phyloP scores from a whole-genome alignment of 2,329 filamentous ascomycete species.

The Phaeosphaeria sp. region DNA sequence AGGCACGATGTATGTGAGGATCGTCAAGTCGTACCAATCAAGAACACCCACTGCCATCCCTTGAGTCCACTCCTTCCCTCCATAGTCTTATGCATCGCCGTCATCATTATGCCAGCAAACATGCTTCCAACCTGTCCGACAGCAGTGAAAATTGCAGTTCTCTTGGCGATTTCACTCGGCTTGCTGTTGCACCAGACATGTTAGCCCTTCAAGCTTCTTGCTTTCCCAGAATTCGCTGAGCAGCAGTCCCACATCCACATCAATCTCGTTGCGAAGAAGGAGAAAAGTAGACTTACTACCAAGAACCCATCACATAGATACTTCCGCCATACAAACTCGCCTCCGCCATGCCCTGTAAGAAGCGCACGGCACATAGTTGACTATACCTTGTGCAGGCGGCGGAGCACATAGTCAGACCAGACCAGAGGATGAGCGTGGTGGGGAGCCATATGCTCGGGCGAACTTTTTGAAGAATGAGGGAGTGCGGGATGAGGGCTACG shows the following conservation, averaged over 20 bases:
- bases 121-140: slow-evolving; percentile 31
- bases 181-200: too few relatives aligned
- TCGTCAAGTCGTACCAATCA: slow-evolving; percentile 18
- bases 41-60: slow-evolving; percentile 36
- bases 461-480: slow-evolving; percentile 31
- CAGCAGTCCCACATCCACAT: too few relatives aligned
- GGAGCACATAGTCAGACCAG: slow-evolving; percentile 33
- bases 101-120: slow-evolving; percentile 38
- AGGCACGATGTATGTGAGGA: slow-evolving; percentile 1
- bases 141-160: slow-evolving; percentile 33
- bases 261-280: too few relatives aligned
- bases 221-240: too few relatives aligned
- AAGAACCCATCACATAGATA: slow-evolving; percentile 33
- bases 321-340: slow-evolving; percentile 29
- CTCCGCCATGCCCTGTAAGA: slow-evolving; percentile 31
- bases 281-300: too few relatives aligned
- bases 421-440: slow-evolving; percentile 29
- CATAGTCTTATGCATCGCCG: slow-evolving; percentile 32
- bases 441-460: slow-evolving; percentile 33
- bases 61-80: slow-evolving; percentile 21
- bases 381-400: slow-evolving; percentile 30
- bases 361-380: slow-evolving; percentile 28
- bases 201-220: too few relatives aligned
- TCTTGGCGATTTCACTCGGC: slow-evolving; percentile 30
- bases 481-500: slow-evolving; percentile 30